phyloP scores from a whole-genome alignment of 2,329 filamentous ascomycete genomes.

The Raffaelea ambrosiae region DNA sequence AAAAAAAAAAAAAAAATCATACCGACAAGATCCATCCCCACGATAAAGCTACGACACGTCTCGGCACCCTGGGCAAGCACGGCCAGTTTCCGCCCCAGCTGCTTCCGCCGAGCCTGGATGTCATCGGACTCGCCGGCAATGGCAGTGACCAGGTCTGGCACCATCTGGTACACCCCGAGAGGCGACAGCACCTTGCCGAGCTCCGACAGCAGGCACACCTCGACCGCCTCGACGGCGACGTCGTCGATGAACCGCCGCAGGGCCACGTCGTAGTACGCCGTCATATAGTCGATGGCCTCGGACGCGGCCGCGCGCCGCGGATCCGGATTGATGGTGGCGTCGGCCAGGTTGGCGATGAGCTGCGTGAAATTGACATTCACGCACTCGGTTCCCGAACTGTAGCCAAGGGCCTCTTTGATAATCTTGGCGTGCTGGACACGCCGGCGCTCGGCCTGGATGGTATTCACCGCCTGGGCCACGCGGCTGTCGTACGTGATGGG shows the following conservation, averaged over 20 bases:
- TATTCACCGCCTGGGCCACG: constrained; percentile 24
- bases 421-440: background rate
- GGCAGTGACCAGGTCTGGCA: constrained; percentile 20
- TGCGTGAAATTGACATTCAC: too few relatives aligned
- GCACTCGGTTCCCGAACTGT: background rate
- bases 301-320: constrained; percentile 27
- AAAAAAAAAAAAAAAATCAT: background rate
- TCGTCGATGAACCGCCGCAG: constrained; percentile 17
- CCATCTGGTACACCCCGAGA: constrained; percentile 26
- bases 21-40: background rate
- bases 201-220: constrained; percentile 8
- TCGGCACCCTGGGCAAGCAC: constrained; percentile 27
- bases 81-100: constrained; percentile 26
- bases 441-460: constrained; percentile 11
- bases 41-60: constrained; percentile 26
- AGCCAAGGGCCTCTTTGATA: background rate
- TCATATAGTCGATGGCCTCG: constrained; percentile 27
- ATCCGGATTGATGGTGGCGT: constrained; percentile 17
- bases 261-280: constrained; percentile 33
- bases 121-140: constrained; percentile 34
- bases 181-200: constrained; percentile 31
- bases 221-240: constrained; percentile 14
- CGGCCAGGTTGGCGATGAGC: background rate
- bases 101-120: constrained; percentile 23
- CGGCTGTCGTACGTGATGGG: constrained; percentile 30